Evolutionary conservation across 2,329 filamentous ascomycete genomes (phyloP).

Genomic region (Beauveria sp.): DNA sequence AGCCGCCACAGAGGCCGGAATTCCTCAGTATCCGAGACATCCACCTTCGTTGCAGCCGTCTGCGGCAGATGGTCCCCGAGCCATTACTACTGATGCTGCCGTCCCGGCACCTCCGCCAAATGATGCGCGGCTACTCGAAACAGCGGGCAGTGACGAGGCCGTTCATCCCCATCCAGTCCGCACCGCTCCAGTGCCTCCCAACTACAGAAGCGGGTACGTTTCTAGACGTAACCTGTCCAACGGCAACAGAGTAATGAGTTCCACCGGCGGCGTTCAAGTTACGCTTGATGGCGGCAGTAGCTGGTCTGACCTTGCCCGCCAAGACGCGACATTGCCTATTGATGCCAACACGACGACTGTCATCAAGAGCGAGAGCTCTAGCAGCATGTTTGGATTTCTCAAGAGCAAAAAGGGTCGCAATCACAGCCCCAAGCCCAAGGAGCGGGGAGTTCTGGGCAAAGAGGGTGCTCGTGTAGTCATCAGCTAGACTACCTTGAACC

Average conservation of each 20-base stretch:
- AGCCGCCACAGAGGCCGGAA: conserved; percentile 3
- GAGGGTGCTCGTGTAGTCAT: conserved; percentile 84
- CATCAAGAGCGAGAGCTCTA: conserved; percentile 47
- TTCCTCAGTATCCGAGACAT: neutral
- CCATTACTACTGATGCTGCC: conserved; percentile 45
- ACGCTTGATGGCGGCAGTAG: conserved; percentile 82
- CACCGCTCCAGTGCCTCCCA: conserved; percentile 32
- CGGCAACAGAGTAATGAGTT: conserved; percentile 64
- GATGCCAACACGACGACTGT: conserved; percentile 52
- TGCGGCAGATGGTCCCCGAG: conserved; percentile 30
- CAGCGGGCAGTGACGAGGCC: conserved; percentile 1
- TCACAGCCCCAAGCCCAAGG: conserved; percentile 88
- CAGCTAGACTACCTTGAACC: conserved; percentile 35
- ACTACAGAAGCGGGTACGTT: conserved; percentile 40
- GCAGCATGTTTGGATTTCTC: conserved; percentile 85
- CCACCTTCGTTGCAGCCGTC: neutral
- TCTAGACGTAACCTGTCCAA: conserved; percentile 43
- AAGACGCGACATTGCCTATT: conserved; percentile 66
- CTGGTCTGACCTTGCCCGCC: conserved; percentile 85
- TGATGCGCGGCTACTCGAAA: neutral
- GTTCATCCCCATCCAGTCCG: conserved; percentile 15
- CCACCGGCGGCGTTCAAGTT: conserved; percentile 80
- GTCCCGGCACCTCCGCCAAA: conserved; percentile 30
- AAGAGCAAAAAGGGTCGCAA: conserved; percentile 83
- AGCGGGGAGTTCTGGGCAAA: conserved; percentile 88